phyloP scores from a whole-genome alignment of 805 yeast species.

The Schwanniomyces yamadae region DNA sequence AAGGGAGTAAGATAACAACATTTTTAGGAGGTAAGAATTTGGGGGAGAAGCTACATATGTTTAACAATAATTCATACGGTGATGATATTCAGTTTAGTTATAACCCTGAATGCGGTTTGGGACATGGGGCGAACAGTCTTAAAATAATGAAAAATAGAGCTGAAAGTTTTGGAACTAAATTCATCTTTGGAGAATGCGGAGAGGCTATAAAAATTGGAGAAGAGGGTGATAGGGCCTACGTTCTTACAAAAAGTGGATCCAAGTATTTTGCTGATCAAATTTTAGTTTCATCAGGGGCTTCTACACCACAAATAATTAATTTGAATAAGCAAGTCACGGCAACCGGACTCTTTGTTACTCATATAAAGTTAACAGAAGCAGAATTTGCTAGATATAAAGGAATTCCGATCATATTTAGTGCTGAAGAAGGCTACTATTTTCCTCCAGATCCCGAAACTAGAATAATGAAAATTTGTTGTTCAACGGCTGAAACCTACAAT shows the following conservation, averaged over 20 bases:
- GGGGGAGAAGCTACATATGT: slow-evolving; percentile 17
- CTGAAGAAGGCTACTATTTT: slow-evolving; percentile 45
- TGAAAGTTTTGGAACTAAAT: slow-evolving; percentile 10
- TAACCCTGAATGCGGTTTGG: slow-evolving; percentile 45
- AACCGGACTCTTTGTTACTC: slow-evolving; percentile 36
- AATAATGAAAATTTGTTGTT: slow-evolving; percentile 36
- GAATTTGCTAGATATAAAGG: slow-evolving; percentile 34
- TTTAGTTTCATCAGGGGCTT: slow-evolving; percentile 37
- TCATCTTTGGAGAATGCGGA: slow-evolving; percentile 14
- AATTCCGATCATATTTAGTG: slow-evolving; percentile 44
- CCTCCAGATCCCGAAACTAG: slow-evolving; percentile 43
- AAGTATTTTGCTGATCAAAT: slow-evolving; percentile 31
- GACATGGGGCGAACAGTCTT: slow-evolving; percentile 40
- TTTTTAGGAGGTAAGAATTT: slow-evolving; percentile 29
- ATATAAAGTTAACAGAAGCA: slow-evolving; percentile 31
- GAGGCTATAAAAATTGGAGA: slow-evolving; percentile 7
- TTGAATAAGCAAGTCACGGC: slow-evolving; percentile 31
- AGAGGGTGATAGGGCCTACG: slow-evolving; percentile 11
- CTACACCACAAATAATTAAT: slow-evolving; percentile 32
- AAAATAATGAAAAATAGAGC: slow-evolving; percentile 23
- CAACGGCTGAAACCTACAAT: slow-evolving; percentile 26
- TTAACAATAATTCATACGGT: slow-evolving; percentile 11
- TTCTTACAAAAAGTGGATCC: slow-evolving; percentile 24
- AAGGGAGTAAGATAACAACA: slow-evolving; percentile 25
- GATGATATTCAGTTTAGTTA: slow-evolving; percentile 13